These are phyloP conservation scores for Paratinospora sagittata DNA, from an alignment of 164 flowering plant genomes.

Conservation along the genomic window DNA sequence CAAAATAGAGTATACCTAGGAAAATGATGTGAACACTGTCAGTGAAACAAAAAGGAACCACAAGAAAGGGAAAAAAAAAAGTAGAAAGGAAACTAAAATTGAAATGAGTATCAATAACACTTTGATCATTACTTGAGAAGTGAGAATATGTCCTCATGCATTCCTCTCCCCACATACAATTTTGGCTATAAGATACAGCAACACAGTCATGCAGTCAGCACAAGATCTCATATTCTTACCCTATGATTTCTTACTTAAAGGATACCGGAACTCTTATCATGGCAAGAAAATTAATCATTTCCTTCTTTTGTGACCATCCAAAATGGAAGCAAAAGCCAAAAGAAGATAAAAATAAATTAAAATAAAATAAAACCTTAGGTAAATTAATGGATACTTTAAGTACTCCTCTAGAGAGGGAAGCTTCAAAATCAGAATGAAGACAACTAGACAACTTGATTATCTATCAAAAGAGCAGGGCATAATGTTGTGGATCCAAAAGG, in stretches of 20 bases:
- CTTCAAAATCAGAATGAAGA: too few relatives aligned
- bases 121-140: conserved; percentile 66
- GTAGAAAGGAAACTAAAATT: background rate
- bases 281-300: background rate
- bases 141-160: conserved; percentile 85
- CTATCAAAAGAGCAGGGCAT: too few relatives aligned
- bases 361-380: background rate
- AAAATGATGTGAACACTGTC: conserved; percentile 1
- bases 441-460: too few relatives aligned
- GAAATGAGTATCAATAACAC: too few relatives aligned
- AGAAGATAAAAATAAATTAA: background rate
- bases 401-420: too few relatives aligned
- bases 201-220: conserved; percentile 5
- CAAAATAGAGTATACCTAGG: conserved; percentile 87
- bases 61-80: background rate
- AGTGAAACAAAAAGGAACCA: background rate
- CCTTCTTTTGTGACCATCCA: background rate
- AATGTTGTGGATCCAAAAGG: background rate
- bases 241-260: background rate
- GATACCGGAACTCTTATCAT: background rate
- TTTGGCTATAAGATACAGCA: conserved; percentile 59
- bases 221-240: background rate
- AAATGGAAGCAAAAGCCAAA: background rate
- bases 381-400: too few relatives aligned
- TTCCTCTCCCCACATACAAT: conserved; percentile 88